phyloP scores from a whole-genome alignment of 208 protist genomes.

The Trichomonas vaginalis region DNA sequence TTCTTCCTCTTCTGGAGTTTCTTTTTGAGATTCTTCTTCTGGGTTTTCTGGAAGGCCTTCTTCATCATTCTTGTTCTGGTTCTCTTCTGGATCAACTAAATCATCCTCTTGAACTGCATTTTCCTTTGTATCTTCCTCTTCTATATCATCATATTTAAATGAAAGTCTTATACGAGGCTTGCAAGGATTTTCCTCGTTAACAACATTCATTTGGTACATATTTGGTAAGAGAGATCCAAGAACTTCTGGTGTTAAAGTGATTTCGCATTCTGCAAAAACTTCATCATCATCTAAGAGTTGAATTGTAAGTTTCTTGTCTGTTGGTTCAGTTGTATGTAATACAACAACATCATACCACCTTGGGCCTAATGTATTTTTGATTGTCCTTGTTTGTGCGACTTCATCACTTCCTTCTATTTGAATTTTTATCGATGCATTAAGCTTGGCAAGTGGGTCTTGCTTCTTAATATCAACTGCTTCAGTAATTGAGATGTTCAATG shows the following conservation, averaged over 20 bases:
- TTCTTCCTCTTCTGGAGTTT: neutral
- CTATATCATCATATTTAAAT: neutral
- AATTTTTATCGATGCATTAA: neutral
- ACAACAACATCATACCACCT: neutral
- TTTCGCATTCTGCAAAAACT: neutral
- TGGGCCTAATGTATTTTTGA: neutral
- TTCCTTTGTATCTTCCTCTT: neutral
- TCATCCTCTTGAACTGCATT: neutral
- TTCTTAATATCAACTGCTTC: neutral
- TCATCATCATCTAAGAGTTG: neutral
- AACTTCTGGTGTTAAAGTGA: neutral
- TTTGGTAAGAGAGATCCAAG: neutral
- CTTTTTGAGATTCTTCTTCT: neutral
- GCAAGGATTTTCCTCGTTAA: neutral
- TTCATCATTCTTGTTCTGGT: too few species aligned
- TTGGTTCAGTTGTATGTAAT: neutral
- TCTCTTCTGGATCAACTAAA: neutral
- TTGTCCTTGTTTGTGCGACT: neutral
- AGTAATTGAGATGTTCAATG: neutral
- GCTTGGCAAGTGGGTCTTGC: neutral
- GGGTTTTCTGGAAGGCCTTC: neutral
- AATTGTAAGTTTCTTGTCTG: neutral
- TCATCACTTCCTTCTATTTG: neutral
- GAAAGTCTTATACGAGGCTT: neutral
- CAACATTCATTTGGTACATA: neutral